Evolutionary conservation across 805 yeast species (phyloP), one percentile per base, ranked within the genome.

Genomic region (Sugiyamaella mastotermitis): DNA sequence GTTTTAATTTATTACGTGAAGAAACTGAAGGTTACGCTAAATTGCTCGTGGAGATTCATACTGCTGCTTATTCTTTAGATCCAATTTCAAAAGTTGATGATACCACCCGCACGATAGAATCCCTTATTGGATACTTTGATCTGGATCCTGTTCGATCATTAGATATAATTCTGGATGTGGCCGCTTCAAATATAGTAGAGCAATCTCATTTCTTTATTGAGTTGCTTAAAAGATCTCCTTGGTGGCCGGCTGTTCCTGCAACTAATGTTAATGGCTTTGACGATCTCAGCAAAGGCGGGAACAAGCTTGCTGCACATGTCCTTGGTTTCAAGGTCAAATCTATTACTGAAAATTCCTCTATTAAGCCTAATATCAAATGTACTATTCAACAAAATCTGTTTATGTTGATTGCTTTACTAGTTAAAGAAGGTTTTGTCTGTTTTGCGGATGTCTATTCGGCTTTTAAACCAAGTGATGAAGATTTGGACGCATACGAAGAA

Each of bases 21-120:
- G 82, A 82, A 44, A 64, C 77, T 17, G 86, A 81, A 52, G 97
- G 96, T 1, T 87, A 75, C 58, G 59, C 94, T 9, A 78, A 76
- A 48, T 61, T 83, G 22, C 56, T 77, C 1, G 68, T 68, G 2
- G 74, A 78, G 33, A 45, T 81, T 9, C 56, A 62, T 38, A 45
- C 58, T 2, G 66, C 76, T 1, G 61, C 72, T 37, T 49, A 52
- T 18, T 65, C 68, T 23, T 60, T 62, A 2, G 69, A 71, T 39
- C 16, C 6, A 3, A 61, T 31, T 39, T 29, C 19, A 11, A 29
- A 26, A n/a, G 34, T 35, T 5, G 49, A 47, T n/a, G 66, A 64
- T 36, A 68, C 73, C 7, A 53, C 69, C 7, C 57, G 68, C n/a
- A 66, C 71, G 5, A 62, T 82, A 11, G 71, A 74, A 33, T 66